Conservation (phyloP, 371 early-diverging fungal species). For the Umbelopsis sp. region DNA sequence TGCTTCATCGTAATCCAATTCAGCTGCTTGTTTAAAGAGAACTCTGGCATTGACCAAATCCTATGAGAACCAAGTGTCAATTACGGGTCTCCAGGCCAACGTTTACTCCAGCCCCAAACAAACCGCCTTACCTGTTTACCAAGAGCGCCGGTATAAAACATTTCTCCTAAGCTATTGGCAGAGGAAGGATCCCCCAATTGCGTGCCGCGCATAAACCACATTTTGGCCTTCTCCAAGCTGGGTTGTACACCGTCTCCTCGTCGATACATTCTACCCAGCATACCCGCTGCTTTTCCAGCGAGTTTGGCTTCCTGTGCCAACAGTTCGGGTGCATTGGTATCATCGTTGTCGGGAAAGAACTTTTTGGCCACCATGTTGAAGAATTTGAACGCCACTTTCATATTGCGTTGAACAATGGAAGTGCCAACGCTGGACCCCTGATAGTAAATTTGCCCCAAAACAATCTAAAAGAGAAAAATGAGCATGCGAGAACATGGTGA, state of each 20-base stretch:
- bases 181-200: conserved; percentile 66
- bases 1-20: conserved; percentile 60
- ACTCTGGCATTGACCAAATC: conserved; percentile 57
- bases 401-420: conserved; percentile 63
- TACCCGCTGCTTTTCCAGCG: conserved; percentile 76
- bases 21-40: conserved; percentile 67
- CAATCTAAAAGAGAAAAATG: conserved; percentile 43
- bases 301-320: conserved; percentile 4
- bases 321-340: conserved; percentile 20
- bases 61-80: background rate
- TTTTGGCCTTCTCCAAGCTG: conserved; percentile 61
- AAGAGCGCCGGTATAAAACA: conserved; percentile 76
- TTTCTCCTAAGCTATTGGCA: conserved; percentile 78
- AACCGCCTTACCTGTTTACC: conserved; percentile 23
- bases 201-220: conserved; percentile 79
- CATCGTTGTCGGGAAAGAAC: conserved; percentile 12
- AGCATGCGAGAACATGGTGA: too few species aligned
- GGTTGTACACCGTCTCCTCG: conserved; percentile 87
- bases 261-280: conserved; percentile 87
- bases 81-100: too few species aligned
- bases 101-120: too few species aligned
- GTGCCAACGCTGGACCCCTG: conserved; percentile 61
- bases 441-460: conserved; percentile 81
- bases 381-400: conserved; percentile 63
- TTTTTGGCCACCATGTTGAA: conserved; percentile 51